Evolutionary conservation across 495 filamentous ascomycete species (phyloP).

Genomic region (Neurospora sp.): DNA sequence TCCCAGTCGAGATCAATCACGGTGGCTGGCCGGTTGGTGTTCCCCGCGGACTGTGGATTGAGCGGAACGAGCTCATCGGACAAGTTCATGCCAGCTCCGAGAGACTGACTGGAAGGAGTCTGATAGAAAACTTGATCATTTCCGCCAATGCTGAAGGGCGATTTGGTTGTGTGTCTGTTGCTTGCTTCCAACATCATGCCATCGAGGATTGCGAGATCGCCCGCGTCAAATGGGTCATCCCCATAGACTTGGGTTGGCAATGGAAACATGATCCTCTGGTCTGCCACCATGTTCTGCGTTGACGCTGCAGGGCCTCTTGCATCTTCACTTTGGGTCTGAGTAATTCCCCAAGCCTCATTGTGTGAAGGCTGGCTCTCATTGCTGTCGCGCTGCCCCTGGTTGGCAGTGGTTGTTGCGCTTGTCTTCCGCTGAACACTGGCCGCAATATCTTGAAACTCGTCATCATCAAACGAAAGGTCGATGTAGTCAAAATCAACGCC

Average conservation of each 20-base stretch:
- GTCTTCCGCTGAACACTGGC: background rate
- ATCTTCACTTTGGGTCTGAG: background rate
- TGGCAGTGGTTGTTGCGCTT: background rate
- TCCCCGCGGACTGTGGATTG: background rate
- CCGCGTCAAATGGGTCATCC: background rate
- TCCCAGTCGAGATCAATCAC: background rate
- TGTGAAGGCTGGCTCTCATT: background rate
- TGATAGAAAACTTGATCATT: background rate
- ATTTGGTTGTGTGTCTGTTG: background rate
- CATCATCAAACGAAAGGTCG: slow-evolving; percentile 21
- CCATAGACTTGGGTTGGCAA: background rate
- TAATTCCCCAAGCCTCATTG: background rate
- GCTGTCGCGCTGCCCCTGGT: background rate
- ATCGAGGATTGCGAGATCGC: background rate
- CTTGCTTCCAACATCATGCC: background rate
- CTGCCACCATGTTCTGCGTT: background rate
- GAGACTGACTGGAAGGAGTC: background rate
- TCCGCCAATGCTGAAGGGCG: background rate
- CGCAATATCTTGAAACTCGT: background rate
- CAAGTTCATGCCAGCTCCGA: background rate
- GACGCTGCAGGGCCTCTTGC: background rate
- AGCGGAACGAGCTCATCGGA: background rate
- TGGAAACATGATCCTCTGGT: background rate
- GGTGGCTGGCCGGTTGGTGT: background rate
- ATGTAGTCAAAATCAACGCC: slow-evolving; percentile 25